Conservation (phyloP, 768 basidiomycete species). For the Suillus cothurnatus region DNA sequence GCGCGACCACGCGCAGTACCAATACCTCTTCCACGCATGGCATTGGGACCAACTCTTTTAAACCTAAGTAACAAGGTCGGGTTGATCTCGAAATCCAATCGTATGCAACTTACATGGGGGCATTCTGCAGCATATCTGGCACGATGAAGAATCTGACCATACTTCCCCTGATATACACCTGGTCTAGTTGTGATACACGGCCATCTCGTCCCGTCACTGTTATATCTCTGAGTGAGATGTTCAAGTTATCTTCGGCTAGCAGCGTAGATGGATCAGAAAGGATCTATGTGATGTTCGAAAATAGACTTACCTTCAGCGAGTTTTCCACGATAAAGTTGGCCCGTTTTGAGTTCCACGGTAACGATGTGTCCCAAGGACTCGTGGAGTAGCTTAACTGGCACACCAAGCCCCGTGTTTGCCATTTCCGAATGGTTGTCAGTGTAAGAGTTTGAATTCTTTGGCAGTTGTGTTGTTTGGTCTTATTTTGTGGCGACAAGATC, state of each 20-base stretch:
- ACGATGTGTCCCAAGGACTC: conserved; percentile 96
- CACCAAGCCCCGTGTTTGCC: conserved; percentile 72
- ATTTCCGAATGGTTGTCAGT: conserved; percentile 25
- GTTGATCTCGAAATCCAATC: conserved; percentile 9
- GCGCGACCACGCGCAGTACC: conserved; percentile 98
- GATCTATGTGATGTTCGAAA: conserved; percentile 13
- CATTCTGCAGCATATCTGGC: conserved; percentile 98
- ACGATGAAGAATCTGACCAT: conserved; percentile 99
- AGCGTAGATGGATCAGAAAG: conserved; percentile 21
- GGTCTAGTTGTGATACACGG: conserved; percentile 97
- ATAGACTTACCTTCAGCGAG: conserved; percentile 82
- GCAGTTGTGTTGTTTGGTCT: conserved; percentile 16
- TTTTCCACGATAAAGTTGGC: conserved; percentile 96
- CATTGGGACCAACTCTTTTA: conserved; percentile 97
- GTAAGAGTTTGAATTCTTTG: conserved; percentile 19
- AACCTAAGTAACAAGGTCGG: conserved; percentile 62
- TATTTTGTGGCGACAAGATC: not conserved
- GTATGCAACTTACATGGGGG: conserved; percentile 80
- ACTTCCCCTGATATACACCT: conserved; percentile 98
- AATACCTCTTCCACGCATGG: conserved; percentile 98
- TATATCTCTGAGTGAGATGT: conserved; percentile 94
- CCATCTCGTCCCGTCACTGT: conserved; percentile 98
- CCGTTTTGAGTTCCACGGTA: conserved; percentile 98
- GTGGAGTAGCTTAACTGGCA: conserved; percentile 95
- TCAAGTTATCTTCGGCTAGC: conserved; percentile 97